Evolutionary conservation across 208 protist genomes (phyloP).

Genomic region (Acanthamoeba castellanii): DNA sequence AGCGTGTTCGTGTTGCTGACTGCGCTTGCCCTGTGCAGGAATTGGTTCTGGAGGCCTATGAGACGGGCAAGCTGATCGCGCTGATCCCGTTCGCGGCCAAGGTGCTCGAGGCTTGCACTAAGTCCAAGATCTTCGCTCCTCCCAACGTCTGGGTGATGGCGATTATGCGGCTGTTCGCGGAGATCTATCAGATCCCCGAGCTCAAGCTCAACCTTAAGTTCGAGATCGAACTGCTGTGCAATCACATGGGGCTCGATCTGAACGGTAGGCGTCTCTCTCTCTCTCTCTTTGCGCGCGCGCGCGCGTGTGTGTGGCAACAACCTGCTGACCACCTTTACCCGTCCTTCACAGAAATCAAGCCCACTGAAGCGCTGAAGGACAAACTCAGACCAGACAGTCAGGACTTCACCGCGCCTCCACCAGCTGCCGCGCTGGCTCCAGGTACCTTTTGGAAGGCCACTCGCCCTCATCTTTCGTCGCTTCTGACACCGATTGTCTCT

Average conservation of each 20-base stretch:
- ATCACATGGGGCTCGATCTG: conserved; percentile 90
- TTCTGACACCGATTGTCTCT: background rate
- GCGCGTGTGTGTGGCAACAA: background rate
- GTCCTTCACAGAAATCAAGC: conserved; percentile 52
- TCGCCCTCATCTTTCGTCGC: background rate
- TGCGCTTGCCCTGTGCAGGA: conserved; percentile 81
- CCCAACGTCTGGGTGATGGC: conserved; percentile 99
- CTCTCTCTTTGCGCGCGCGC: background rate
- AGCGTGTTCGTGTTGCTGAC: background rate
- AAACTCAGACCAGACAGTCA: conserved; percentile 16
- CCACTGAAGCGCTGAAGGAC: conserved; percentile 62
- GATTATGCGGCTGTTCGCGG: conserved; percentile 94
- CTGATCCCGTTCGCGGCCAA: conserved; percentile 98
- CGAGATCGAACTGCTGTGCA: conserved; percentile 95
- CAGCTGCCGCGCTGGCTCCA: background rate
- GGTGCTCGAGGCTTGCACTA: conserved; percentile 83
- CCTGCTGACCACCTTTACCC: background rate
- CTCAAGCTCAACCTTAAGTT: conserved; percentile 98
- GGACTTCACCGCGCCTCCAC: conserved; percentile 70
- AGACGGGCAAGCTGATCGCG: conserved; percentile 95
- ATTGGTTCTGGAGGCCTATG: conserved; percentile 95
- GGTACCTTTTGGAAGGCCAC: background rate
- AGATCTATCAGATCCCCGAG: conserved; percentile 96
- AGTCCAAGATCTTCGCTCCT: conserved; percentile 95
- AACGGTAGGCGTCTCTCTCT: conserved; percentile 50